A percentile compares a stretch with the other conserved stretches of the same genome.
Evolutionary conservation across 805 yeast species (phyloP).

Genomic region (Tetrapisispora pingtungensis): DNA sequence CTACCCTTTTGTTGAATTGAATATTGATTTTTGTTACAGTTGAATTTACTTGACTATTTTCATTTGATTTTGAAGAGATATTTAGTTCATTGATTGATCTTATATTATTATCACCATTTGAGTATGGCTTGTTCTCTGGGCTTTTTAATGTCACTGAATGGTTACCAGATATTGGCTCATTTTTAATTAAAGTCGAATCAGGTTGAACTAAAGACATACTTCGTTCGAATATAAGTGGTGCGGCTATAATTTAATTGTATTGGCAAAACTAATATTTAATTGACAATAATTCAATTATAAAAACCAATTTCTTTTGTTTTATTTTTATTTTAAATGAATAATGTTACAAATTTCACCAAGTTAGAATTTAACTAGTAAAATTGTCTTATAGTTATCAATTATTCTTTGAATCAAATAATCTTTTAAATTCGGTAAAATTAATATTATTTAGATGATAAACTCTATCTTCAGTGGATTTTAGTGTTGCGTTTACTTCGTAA

Average conservation of each 20-base stretch:
- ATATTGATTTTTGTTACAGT: not conserved
- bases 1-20: conserved; percentile 33
- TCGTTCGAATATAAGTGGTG: not conserved
- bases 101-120: not conserved
- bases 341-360: too few relatives aligned
- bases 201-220: not conserved
- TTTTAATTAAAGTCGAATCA: not conserved
- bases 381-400: too few relatives aligned
- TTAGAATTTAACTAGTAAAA: too few relatives aligned
- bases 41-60: not conserved
- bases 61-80: not conserved
- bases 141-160: not conserved
- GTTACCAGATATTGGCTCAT: not conserved
- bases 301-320: too few relatives aligned
- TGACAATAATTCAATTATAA: not conserved
- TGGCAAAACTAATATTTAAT: too few relatives aligned
- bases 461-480: too few relatives aligned
- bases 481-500: too few relatives aligned
- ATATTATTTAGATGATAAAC: too few relatives aligned
- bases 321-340: too few relatives aligned
- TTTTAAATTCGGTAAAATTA: too few relatives aligned
- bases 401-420: too few relatives aligned
- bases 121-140: not conserved
- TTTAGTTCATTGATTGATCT: not conserved
- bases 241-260: too few relatives aligned